These are phyloP conservation scores for Saturnispora bothae DNA, from an alignment of 805 yeast species.

Conservation along the genomic window DNA sequence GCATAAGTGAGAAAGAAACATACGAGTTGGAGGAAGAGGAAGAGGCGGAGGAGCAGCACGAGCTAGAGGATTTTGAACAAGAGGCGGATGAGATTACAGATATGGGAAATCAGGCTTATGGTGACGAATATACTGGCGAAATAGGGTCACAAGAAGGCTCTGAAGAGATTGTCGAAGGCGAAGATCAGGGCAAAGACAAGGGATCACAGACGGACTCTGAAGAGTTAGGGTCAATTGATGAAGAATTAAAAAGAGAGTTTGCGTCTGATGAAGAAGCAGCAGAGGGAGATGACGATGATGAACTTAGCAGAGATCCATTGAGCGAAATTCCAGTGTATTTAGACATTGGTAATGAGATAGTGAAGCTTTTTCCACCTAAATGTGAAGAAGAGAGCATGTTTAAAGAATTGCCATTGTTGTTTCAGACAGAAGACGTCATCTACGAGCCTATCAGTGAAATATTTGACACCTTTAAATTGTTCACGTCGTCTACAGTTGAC, in stretches of 20 bases:
- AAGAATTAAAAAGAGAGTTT: too few relatives aligned
- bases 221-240: too few relatives aligned
- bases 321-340: conserved; percentile 18
- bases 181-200: too few relatives aligned
- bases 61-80: background rate
- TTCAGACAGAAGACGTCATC: conserved; percentile 10
- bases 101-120: too few relatives aligned
- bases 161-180: conserved; percentile 1
- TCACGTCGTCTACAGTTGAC: conserved; percentile 1
- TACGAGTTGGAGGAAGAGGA: conserved; percentile 2
- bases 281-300: too few relatives aligned
- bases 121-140: too few relatives aligned
- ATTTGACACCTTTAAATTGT: conserved; percentile 7
- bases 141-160: too few relatives aligned
- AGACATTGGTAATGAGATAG: conserved; percentile 21
- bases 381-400: conserved; percentile 19
- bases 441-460: conserved; percentile 10
- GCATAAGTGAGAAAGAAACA: background rate
- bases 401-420: conserved; percentile 17
- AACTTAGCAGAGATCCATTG: background rate
- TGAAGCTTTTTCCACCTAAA: conserved; percentile 18
- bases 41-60: background rate
- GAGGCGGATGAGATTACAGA: conserved; percentile 1
- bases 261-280: too few relatives aligned
- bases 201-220: too few relatives aligned